Evolutionary conservation across 148 eudicot genomes (phyloP).

Genomic region (Vaccinium vitisidaea): DNA sequence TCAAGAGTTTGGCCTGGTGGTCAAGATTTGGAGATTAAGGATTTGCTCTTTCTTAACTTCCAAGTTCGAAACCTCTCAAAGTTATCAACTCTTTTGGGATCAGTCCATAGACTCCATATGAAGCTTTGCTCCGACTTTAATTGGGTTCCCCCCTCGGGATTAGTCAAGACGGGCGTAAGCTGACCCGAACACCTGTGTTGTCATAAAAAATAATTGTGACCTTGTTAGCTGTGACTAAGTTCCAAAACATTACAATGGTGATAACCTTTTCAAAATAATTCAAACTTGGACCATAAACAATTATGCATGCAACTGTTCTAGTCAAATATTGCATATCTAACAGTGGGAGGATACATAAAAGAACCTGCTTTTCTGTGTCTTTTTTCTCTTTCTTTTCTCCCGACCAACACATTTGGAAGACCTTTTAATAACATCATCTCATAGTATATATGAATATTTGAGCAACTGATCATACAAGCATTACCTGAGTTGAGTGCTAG

Average conservation of each 20-base stretch:
- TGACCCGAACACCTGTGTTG: too few relatives aligned
- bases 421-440: not conserved
- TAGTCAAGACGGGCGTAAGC: too few relatives aligned
- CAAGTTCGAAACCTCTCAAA: too few relatives aligned
- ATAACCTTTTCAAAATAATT: not conserved
- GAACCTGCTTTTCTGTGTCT: too few relatives aligned
- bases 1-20: too few relatives aligned
- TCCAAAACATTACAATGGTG: not conserved
- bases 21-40: too few relatives aligned
- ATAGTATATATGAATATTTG: not conserved
- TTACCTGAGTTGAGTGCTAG: not conserved
- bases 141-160: too few relatives aligned
- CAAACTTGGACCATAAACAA: too few relatives aligned
- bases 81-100: too few relatives aligned
- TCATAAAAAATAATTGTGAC: not conserved
- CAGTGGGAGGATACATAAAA: not conserved
- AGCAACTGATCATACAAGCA: not conserved
- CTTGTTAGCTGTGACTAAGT: not conserved
- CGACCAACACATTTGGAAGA: not conserved
- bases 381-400: not conserved
- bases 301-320: not conserved
- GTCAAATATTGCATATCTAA: not conserved
- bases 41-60: too few relatives aligned
- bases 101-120: too few relatives aligned
- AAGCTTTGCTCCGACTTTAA: too few relatives aligned